Conservation (phyloP, 495 filamentous ascomycete species). For the Sporormia fimetaria region DNA sequence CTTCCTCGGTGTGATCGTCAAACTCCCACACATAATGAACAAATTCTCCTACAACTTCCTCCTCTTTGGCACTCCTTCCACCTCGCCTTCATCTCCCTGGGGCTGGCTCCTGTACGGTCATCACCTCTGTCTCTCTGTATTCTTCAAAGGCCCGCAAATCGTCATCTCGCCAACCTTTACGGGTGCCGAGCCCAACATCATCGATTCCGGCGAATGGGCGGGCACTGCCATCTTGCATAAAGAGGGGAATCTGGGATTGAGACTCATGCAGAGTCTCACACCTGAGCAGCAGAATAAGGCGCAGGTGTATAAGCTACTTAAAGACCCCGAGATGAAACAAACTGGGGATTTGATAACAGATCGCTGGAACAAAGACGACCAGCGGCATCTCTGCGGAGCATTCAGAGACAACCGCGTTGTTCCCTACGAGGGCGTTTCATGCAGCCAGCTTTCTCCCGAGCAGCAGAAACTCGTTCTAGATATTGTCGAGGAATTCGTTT, state of each 20-base stretch:
- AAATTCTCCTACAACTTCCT: constrained; percentile 65
- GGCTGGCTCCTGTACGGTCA: constrained; percentile 68
- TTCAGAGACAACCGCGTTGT: constrained; percentile 65
- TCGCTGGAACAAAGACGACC: constrained; percentile 64
- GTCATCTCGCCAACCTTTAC: constrained; percentile 61
- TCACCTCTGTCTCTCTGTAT: constrained; percentile 59
- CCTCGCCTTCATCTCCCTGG: constrained; percentile 45
- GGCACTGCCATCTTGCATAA: constrained; percentile 53
- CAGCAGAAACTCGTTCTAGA: constrained; percentile 45
- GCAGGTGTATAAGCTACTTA: constrained; percentile 43
- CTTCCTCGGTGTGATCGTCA: constrained; percentile 60
- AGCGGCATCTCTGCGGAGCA: constrained; percentile 62
- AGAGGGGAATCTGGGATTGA: constrained; percentile 52
- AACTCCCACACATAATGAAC: constrained; percentile 53
- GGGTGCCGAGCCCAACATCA: constrained; percentile 64
- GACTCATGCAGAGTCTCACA: constrained; percentile 54
- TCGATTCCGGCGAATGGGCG: constrained; percentile 49
- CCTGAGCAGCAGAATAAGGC: constrained; percentile 40
- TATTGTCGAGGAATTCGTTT: constrained; percentile 49
- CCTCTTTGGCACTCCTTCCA: constrained; percentile 47
- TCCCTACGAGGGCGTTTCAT: constrained; percentile 56
- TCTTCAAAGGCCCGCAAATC: constrained; percentile 49
- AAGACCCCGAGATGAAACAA: constrained; percentile 49
- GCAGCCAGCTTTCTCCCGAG: constrained; percentile 34
- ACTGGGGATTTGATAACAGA: constrained; percentile 33